phyloP scores from a whole-genome alignment of 2,329 filamentous ascomycete genomes.

The Phaeosphaeria sp. region DNA sequence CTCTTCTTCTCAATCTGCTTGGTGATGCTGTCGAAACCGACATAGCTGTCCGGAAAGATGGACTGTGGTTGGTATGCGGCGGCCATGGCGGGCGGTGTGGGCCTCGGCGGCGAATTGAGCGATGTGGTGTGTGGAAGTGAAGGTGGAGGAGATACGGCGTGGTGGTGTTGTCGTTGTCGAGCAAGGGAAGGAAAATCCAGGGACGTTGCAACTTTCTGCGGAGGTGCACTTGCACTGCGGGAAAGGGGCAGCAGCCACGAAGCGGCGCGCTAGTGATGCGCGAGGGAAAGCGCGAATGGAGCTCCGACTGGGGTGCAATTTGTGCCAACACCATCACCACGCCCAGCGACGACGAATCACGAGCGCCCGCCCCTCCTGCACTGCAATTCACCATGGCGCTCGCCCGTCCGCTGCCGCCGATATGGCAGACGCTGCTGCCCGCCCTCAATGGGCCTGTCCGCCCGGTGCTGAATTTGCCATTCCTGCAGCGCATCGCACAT shows the following conservation, averaged over 20 bases:
- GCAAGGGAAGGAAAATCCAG: constrained; percentile 33
- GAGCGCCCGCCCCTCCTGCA: constrained; percentile 2
- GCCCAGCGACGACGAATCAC: constrained; percentile 10
- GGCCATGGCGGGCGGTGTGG: constrained; percentile 61
- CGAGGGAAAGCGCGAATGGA: constrained; percentile 32
- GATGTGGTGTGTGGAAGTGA: constrained; percentile 18
- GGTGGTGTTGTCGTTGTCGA: constrained; percentile 21
- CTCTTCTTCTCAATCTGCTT: constrained; percentile 99
- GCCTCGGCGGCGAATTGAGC: constrained; percentile 28
- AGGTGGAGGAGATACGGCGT: constrained; percentile 17
- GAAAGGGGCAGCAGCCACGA: constrained; percentile 50
- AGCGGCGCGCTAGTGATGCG: constrained; percentile 42
- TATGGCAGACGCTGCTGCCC: constrained; percentile 63
- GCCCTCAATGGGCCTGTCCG: constrained; percentile 51
- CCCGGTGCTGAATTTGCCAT: constrained; percentile 48
- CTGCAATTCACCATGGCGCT: constrained; percentile 40
- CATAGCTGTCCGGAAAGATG: constrained; percentile 93
- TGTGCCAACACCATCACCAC: constrained; percentile 37
- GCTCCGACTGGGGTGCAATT: constrained; percentile 36
- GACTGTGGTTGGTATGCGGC: constrained; percentile 67
- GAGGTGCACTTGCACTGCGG: constrained; percentile 44
- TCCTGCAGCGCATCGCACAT: constrained; percentile 55
- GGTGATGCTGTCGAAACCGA: constrained; percentile 99
- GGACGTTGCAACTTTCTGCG: constrained; percentile 46
- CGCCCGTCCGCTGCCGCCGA: constrained; percentile 50